Evolutionary conservation across 495 filamentous ascomycete genomes (phyloP).

Genomic region (Penicillium roqueforti): DNA sequence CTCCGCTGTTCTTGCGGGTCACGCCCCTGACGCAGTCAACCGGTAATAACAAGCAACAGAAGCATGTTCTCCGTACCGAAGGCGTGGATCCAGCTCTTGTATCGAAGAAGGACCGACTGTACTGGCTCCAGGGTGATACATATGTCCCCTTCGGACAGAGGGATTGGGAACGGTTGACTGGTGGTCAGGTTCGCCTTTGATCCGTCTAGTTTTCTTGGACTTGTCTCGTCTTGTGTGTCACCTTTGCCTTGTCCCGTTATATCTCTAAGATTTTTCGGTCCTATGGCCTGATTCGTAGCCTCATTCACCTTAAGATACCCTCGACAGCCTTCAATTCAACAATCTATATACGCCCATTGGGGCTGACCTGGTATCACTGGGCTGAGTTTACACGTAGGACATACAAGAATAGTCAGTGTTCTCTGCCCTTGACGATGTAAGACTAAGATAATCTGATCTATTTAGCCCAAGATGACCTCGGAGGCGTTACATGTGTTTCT

Average conservation of each 20-base stretch:
- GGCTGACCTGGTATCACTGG: neutral
- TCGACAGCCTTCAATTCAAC: neutral
- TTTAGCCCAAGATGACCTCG: too few relatives aligned
- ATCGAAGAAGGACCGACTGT: slow-evolving; percentile 57
- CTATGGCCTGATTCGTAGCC: neutral
- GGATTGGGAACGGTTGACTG: slow-evolving; percentile 66
- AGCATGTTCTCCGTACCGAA: slow-evolving; percentile 59
- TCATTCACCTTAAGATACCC: slow-evolving; percentile 1
- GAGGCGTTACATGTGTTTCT: too few relatives aligned
- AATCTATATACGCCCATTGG: neutral
- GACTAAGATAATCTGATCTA: too few relatives aligned
- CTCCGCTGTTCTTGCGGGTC: slow-evolving; percentile 73
- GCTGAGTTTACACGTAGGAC: neutral
- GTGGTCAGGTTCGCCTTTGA: slow-evolving; percentile 67
- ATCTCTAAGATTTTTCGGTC: neutral
- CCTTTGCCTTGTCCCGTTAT: neutral
- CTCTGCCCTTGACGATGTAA: too few relatives aligned
- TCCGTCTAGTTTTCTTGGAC: neutral
- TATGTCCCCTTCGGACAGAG: slow-evolving; percentile 63
- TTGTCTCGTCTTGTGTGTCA: neutral
- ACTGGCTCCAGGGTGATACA: slow-evolving; percentile 57
- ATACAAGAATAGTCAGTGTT: too few relatives aligned
- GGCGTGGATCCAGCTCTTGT: slow-evolving; percentile 66
- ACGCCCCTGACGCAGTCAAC: slow-evolving; percentile 60
- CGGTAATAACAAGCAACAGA: slow-evolving; percentile 87